Evolutionary conservation across 2,329 filamentous ascomycete species (phyloP).

Genomic region (Penicillium concentricum): DNA sequence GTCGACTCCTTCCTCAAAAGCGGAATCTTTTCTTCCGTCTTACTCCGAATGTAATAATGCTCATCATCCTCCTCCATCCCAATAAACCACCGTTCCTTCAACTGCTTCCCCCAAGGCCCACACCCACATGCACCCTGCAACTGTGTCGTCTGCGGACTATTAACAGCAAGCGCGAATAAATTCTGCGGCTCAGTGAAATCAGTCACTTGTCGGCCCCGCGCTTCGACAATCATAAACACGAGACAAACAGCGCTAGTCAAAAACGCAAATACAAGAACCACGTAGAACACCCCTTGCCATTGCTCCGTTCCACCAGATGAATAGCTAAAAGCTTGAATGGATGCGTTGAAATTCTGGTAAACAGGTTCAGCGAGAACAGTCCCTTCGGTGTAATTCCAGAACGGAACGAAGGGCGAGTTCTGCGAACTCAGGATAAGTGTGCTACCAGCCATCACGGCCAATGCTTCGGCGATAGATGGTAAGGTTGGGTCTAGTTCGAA

Average conservation of each 20-base stretch:
- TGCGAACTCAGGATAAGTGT: conserved; percentile 63
- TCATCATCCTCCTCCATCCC: conserved; percentile 48
- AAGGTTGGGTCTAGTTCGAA: conserved; percentile 49
- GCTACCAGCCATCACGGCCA: conserved; percentile 68
- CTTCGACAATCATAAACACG: conserved; percentile 58
- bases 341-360: conserved; percentile 62
- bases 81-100: conserved; percentile 47
- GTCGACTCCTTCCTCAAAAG: conserved; percentile 3
- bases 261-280: conserved; percentile 65
- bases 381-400: conserved; percentile 49
- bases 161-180: conserved; percentile 69
- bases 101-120: conserved; percentile 53
- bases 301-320: conserved; percentile 60
- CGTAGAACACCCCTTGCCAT: conserved; percentile 67
- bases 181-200: conserved; percentile 79
- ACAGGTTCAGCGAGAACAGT: conserved; percentile 46
- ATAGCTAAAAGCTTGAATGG: conserved; percentile 66
- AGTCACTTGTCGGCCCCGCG: conserved; percentile 62
- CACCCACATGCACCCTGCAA: conserved; percentile 58
- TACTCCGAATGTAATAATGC: conserved; percentile 52
- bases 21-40: conserved; percentile 22
- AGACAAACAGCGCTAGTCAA: conserved; percentile 66
- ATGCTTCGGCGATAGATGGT: conserved; percentile 70
- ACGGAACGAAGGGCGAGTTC: conserved; percentile 60
- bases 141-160: conserved; percentile 55